A percentile compares a stretch with the other conserved stretches of the same genome.
Conservation (phyloP, 352 stramenopile genomes). For the Globisporangium nunn region DNA sequence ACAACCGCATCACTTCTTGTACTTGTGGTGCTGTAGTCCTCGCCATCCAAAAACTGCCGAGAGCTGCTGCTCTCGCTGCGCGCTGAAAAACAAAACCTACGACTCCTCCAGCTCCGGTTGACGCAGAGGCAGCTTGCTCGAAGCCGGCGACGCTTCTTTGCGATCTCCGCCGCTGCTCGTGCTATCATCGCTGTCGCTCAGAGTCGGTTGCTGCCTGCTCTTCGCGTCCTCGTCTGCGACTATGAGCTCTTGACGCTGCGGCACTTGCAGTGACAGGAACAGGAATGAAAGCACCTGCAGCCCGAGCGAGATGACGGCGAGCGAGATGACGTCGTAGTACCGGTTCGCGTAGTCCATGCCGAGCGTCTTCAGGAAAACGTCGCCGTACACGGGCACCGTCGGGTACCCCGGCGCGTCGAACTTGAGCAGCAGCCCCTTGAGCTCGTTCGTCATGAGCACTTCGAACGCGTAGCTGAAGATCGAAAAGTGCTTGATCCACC, state of each 20-base stretch:
- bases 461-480: slow-evolving; percentile 87
- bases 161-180: neutral
- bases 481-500: slow-evolving; percentile 72
- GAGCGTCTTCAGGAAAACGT: slow-evolving; percentile 80
- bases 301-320: slow-evolving; percentile 38
- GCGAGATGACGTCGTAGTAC: slow-evolving; percentile 58
- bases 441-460: slow-evolving; percentile 82
- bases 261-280: slow-evolving; percentile 62
- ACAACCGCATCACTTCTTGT: neutral
- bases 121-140: slow-evolving; percentile 2
- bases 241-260: slow-evolving; percentile 30
- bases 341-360: slow-evolving; percentile 76
- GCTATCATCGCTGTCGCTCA: neutral
- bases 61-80: neutral
- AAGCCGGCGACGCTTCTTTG: neutral
- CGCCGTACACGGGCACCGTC: slow-evolving; percentile 66
- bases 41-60: neutral
- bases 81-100: neutral
- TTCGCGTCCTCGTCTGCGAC: slow-evolving; percentile 1
- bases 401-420: slow-evolving; percentile 77
- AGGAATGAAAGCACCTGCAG: slow-evolving; percentile 59
- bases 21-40: neutral
- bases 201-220: neutral
- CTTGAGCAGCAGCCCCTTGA: slow-evolving; percentile 64
- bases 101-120: slow-evolving; percentile 3